A percentile compares a stretch with the other conserved stretches of the same genome.
These are phyloP conservation scores for Hymenochaete sp. DNA, from an alignment of 1,284 basidiomycete genomes.

Conservation along the genomic window DNA sequence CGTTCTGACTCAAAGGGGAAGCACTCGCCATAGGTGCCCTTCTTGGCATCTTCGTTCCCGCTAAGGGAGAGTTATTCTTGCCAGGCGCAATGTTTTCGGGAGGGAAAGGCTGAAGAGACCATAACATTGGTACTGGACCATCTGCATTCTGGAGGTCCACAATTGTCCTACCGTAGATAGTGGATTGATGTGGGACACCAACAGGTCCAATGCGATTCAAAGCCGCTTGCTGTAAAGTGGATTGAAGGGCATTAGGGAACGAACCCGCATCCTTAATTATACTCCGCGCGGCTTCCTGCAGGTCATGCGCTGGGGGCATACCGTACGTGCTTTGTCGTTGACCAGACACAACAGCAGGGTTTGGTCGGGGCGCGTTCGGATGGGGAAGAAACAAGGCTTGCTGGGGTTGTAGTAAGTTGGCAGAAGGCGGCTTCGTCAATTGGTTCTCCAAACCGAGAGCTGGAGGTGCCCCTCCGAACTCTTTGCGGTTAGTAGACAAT, in stretches of 20 bases:
- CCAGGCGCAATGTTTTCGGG: conserved; percentile 4
- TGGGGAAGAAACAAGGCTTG: conserved; percentile 53
- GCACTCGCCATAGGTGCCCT: conserved; percentile 10
- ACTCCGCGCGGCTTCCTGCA: conserved; percentile 10
- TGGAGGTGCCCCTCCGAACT: conserved; percentile 10
- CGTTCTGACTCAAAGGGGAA: conserved; percentile 9
- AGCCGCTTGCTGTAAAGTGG: conserved; percentile 25
- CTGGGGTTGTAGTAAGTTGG: conserved; percentile 11
- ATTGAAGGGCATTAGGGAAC: conserved; percentile 20
- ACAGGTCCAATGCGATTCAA: conserved; percentile 22
- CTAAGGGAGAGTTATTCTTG: conserved; percentile 3
- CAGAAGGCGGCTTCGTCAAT: conserved; percentile 14
- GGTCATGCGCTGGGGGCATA: conserved; percentile 14
- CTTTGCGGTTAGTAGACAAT: conserved; percentile 7
- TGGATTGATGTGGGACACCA: conserved; percentile 30
- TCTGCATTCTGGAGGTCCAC: conserved; percentile 42
- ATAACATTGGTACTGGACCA: conserved; percentile 59
- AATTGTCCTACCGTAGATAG: conserved; percentile 56
- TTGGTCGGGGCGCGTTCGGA: conserved; percentile 60
- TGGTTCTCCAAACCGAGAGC: conserved; percentile 3
- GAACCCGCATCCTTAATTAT: too few species aligned
- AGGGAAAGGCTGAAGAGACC: conserved; percentile 45
- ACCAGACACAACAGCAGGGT: conserved; percentile 32
- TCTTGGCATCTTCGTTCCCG: conserved; percentile 8
- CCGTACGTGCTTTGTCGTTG: conserved; percentile 21